A percentile compares a stretch with the other conserved stretches of the same genome.
Evolutionary conservation across 2,329 filamentous ascomycete species (phyloP).

Genomic region (Ascochyta rabiei): DNA sequence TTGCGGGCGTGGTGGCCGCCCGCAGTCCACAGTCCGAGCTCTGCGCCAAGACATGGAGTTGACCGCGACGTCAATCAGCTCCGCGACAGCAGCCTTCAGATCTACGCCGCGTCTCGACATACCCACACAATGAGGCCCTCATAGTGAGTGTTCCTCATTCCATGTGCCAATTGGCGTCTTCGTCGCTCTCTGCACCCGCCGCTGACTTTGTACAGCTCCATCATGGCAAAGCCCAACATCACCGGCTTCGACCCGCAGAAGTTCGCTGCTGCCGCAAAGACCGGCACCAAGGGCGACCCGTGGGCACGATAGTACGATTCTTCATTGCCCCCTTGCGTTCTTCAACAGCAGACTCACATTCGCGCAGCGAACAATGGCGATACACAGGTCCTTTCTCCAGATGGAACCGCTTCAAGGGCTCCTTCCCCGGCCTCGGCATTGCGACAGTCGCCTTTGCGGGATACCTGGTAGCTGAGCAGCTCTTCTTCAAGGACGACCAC

Average conservation of each 20-base stretch:
- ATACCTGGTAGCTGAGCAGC: conserved; percentile 88
- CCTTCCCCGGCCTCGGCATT: conserved; percentile 90
- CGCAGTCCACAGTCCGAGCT: conserved; percentile 8
- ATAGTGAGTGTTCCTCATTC: conserved; percentile 27
- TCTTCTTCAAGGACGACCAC: conserved; percentile 75
- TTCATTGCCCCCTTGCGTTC: conserved; percentile 3
- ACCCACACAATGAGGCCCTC: conserved; percentile 30
- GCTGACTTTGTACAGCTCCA: conserved; percentile 32
- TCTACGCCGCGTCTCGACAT: conserved; percentile 24
- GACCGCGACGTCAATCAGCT: conserved; percentile 19
- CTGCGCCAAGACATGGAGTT: conserved; percentile 11
- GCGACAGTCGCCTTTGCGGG: conserved; percentile 87
- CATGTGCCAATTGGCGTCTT: conserved; percentile 9
- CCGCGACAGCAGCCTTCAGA: conserved; percentile 26
- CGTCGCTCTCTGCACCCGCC: conserved; percentile 8
- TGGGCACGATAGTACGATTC: conserved; percentile 65
- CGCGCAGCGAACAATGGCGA: conserved; percentile 85
- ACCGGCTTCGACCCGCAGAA: conserved; percentile 91
- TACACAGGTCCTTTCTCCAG: conserved; percentile 88
- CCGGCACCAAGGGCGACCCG: conserved; percentile 62
- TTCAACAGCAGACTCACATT: conserved; percentile 23
- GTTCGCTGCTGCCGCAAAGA: conserved; percentile 73
- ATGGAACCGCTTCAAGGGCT: conserved; percentile 84
- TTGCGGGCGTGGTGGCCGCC: conserved; percentile 7
- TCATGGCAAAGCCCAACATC: conserved; percentile 69